Evolutionary conservation across 2,329 filamentous ascomycete species (phyloP), one percentile per base, ranked within the genome.

Genomic region (Cercospora zeae-maydis): DNA sequence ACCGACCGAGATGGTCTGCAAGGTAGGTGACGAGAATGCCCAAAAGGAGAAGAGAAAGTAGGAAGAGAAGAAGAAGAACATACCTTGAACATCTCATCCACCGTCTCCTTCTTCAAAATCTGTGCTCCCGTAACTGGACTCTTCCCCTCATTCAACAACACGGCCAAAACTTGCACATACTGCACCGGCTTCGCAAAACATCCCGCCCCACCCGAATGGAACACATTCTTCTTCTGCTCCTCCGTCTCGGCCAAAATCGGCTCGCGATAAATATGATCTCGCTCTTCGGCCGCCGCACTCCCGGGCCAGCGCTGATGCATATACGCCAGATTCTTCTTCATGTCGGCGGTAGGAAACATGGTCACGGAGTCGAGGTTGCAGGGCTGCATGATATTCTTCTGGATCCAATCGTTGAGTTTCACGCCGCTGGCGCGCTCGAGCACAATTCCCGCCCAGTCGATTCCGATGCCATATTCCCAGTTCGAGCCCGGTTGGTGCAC

Each of bases 181-280:
- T 90, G 86, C 9, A 79, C 78, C 0, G 86, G 86, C 63, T 75
- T 78, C 1, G 84, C 82, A 69, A 84, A 90, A 53, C 84, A 77
- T 3, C 87, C 88, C 2, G 81, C 86, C 3, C 88, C 88, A 5
- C 85, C 88, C 34, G 81, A 83, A 70, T 88, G 81, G 73, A 88
- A 83, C 9, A 83, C 72, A 1, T 64, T 63, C 4, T 76, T 74
- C 58, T 78, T 75, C 47, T 85, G 78, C 5, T 79, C 75, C 9
- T 79, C 72, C 1, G 76, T 78, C 4, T 78, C 74, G 3, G 75
- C 78, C n/a, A 78, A 70, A 0, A 87, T 71, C 0, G 84, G 77
- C 2, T 75, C 73, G 1, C 80, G 80, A 56, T 80, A 78, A 0
- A 82, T 69, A 65, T 88, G 86, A 56, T 87, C 82, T 42, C 76